phyloP scores from a whole-genome alignment of 1,284 basidiomycete genomes.

The Cystobasidiaceae sp. region DNA sequence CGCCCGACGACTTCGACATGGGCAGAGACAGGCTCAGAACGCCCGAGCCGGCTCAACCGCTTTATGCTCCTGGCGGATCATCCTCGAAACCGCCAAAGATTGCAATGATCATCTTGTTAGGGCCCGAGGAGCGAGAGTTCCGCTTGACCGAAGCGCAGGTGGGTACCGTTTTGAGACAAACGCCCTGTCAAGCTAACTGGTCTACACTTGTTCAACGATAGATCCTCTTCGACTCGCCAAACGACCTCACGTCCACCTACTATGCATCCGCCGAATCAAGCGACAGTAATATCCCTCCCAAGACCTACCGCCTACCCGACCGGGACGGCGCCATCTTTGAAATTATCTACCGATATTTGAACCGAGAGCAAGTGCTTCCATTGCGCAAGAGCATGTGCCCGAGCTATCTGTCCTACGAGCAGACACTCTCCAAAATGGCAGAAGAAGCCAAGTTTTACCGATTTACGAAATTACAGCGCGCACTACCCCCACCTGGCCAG shows the following conservation, averaged over 20 bases:
- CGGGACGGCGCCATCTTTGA: constrained; percentile 26
- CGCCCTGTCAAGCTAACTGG: too few species aligned
- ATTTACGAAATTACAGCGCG: constrained; percentile 13
- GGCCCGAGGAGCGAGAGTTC: constrained; percentile 21
- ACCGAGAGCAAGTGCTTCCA: constrained; percentile 23
- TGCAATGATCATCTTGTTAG: constrained; percentile 23
- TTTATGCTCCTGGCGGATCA: constrained; percentile 3
- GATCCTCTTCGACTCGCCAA: constrained; percentile 26
- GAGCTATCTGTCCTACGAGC: constrained; percentile 27
- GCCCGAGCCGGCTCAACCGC: neutral
- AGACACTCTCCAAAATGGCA: constrained; percentile 21
- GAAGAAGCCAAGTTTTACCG: constrained; percentile 30
- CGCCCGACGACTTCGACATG: neutral
- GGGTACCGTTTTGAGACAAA: too few species aligned
- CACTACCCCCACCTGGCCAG: neutral
- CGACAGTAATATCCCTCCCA: neutral
- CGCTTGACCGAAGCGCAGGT: constrained; percentile 23
- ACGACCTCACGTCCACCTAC: constrained; percentile 30
- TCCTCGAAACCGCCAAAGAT: constrained; percentile 11
- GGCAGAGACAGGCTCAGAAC: neutral
- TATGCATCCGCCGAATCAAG: constrained; percentile 18
- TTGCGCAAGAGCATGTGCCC: constrained; percentile 11
- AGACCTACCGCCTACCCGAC: constrained; percentile 20
- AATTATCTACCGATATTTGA: constrained; percentile 26
- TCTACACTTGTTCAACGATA: neutral